A percentile compares a stretch with the other conserved stretches of the same genome.
Conservation (phyloP, 225 moss, liverwort and hornwort genomes). For the Thuidium tamariscinum region DNA sequence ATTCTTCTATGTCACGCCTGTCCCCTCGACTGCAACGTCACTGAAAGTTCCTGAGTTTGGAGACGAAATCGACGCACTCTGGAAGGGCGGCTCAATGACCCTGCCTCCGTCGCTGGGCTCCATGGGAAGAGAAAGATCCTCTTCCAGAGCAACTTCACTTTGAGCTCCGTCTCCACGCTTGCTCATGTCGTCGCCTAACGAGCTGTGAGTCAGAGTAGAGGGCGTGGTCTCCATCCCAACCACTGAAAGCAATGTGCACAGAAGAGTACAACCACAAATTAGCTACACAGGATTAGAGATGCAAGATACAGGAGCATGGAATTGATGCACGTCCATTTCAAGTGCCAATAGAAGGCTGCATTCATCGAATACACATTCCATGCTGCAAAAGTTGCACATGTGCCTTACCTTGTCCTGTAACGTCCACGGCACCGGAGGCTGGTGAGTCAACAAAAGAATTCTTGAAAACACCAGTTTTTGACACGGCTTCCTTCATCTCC, state of each 20-base stretch:
- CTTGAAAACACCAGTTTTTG: not conserved
- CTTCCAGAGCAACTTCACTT: not conserved
- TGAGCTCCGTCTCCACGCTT: not conserved
- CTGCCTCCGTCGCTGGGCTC: not conserved
- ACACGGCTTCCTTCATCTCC: not conserved
- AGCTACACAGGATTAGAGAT: not conserved
- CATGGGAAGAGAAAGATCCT: not conserved
- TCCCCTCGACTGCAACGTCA: not conserved
- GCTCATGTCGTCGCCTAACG: not conserved
- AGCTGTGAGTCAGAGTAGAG: not conserved
- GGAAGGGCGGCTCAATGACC: not conserved
- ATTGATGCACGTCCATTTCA: not conserved
- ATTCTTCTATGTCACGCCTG: not conserved
- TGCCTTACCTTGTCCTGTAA: not conserved
- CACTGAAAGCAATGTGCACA: not conserved
- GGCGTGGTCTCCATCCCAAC: not conserved
- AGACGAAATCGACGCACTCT: not conserved
- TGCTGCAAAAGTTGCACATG: not conserved
- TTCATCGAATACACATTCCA: not conserved
- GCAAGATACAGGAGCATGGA: not conserved
- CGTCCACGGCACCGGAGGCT: too few species aligned
- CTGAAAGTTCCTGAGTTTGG: not conserved
- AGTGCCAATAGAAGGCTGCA: not conserved
- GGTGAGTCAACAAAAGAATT: not conserved
- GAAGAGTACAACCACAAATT: not conserved